Base-by-base conservation (phyloP, 2,329 filamentous ascomycete species). In the Neophaeococcomyces mojaviensis region DNA sequence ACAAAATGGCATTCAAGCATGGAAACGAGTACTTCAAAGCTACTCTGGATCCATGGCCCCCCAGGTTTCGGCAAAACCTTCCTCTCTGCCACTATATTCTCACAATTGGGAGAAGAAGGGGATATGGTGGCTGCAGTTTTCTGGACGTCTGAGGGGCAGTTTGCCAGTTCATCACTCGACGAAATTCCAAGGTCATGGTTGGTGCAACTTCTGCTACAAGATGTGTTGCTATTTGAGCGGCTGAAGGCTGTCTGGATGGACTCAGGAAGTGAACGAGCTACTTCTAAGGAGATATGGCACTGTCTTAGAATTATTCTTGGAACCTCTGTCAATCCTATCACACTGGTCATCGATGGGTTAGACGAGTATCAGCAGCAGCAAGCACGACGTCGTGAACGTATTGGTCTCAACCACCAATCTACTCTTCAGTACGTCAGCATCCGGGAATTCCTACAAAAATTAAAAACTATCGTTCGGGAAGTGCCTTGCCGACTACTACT, bases 1-100 rank as follows among this genome's bases (percentile, higher is more conserved):
- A 19, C 10, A 8, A 8, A 30, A 16, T 41, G 39, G 39, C 15
- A 16, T n/a, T 41, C 39, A 6, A 32, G 19, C 16, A 19, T 31
- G 24, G 26, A 10, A 33, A 30, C 13, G 6, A 12, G 9, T 5
- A 15, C 6, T 16, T 20, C 43, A 2, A 37, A 31, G 24, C n/a
- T 31, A 12, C 35, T 46, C 22, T 46, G 43, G 43, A 31, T 46
- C 30, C 43, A 46, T 19, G 43, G 43, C 6, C 43, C 43, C 5
- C 33, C 43, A 38, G 43, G 43, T 12, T 46, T 22, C 8, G 43
- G 43, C 5, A 46, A 46, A 15, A 46, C 33, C n/a, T 46, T 46
- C 19, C 13, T 46, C 4, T 30, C 43, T n/a, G 35, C 16, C 69
- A 50, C 72, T 72, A 46, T 63, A 55, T 10, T 58, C 58, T 28